A percentile compares a stretch with the other conserved stretches of the same genome.
Conservation (phyloP, 2,329 filamentous ascomycete genomes). For the Thelonectria rubi region DNA sequence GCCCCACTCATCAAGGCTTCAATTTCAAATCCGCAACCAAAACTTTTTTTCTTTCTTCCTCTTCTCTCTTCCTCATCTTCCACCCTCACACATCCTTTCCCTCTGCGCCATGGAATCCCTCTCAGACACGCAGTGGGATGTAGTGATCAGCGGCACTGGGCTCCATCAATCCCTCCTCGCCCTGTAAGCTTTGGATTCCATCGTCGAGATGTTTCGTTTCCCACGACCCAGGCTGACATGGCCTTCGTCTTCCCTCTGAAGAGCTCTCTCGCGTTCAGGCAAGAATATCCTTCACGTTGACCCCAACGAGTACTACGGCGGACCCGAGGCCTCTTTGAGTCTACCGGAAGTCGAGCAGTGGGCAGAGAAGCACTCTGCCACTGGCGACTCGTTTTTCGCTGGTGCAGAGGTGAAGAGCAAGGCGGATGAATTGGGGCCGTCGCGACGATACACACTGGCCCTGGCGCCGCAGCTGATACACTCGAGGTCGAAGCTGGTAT, state of each 20-base stretch:
- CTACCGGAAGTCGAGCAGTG: slow-evolving; percentile 83
- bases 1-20: slow-evolving; percentile 36
- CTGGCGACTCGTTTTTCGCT: slow-evolving; percentile 40
- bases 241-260: slow-evolving; percentile 55
- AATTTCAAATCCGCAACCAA: slow-evolving; percentile 32
- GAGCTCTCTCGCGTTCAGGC: slow-evolving; percentile 89
- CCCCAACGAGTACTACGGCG: slow-evolving; percentile 87
- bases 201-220: slow-evolving; percentile 38
- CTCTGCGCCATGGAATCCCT: slow-evolving; percentile 73
- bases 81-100: slow-evolving; percentile 14
- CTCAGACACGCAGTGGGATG: slow-evolving; percentile 79
- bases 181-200: slow-evolving; percentile 66
- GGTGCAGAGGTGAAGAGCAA: slow-evolving; percentile 49
- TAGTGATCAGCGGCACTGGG: slow-evolving; percentile 81
- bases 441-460: slow-evolving; percentile 83
- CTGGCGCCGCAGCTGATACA: slow-evolving; percentile 90
- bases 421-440: slow-evolving; percentile 61
- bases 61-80: slow-evolving; percentile 29
- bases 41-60: slow-evolving; percentile 19
- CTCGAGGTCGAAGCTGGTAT: slow-evolving; percentile 79
- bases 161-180: slow-evolving; percentile 82
- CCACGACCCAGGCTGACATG: slow-evolving; percentile 47
- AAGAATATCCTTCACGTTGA: slow-evolving; percentile 94
- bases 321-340: slow-evolving; percentile 84
- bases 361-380: slow-evolving; percentile 57